These are phyloP conservation scores for Cercospora sp. DNA, from an alignment of 2,329 filamentous ascomycete species.

Conservation along the genomic window DNA sequence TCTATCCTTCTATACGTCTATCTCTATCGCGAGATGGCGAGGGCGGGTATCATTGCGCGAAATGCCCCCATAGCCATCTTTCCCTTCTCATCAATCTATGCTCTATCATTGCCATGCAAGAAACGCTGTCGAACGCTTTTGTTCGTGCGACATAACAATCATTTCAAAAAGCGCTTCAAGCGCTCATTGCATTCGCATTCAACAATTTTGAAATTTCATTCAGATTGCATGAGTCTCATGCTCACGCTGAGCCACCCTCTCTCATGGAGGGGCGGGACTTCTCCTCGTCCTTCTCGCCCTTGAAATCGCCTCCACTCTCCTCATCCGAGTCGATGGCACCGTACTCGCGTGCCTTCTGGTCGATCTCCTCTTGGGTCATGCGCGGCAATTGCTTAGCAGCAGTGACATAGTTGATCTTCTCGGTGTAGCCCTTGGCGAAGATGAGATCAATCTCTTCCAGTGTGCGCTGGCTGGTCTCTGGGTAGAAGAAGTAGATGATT, in stretches of 20 bases:
- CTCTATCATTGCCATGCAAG: not conserved
- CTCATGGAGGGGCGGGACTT: not conserved
- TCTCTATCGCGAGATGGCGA: slow-evolving; percentile 2
- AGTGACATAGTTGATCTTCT: slow-evolving; percentile 40
- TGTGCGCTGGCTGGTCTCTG: slow-evolving; percentile 28
- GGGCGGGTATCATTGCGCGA: slow-evolving; percentile 1
- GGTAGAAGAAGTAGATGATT: slow-evolving; percentile 62
- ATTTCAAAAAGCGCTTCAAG: not conserved
- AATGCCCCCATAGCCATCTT: not conserved
- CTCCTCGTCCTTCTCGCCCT: slow-evolving; percentile 15
- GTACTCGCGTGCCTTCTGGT: slow-evolving; percentile 36
- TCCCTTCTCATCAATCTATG: not conserved
- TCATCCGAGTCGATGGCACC: slow-evolving; percentile 16
- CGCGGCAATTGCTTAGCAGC: slow-evolving; percentile 41
- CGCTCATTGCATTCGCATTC: not conserved
- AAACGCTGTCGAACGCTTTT: not conserved
- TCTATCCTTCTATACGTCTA: not conserved
- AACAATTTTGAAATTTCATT: not conserved
- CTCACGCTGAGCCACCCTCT: slow-evolving; percentile 3
- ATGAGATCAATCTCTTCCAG: slow-evolving; percentile 34
- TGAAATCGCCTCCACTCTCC: slow-evolving; percentile 5
- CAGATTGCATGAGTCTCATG: not conserved
- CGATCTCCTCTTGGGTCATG: slow-evolving; percentile 40
- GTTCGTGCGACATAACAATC: not conserved
- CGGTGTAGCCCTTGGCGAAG: slow-evolving; percentile 30